Conservation (phyloP, 768 basidiomycete genomes). For the Boletus edulis region DNA sequence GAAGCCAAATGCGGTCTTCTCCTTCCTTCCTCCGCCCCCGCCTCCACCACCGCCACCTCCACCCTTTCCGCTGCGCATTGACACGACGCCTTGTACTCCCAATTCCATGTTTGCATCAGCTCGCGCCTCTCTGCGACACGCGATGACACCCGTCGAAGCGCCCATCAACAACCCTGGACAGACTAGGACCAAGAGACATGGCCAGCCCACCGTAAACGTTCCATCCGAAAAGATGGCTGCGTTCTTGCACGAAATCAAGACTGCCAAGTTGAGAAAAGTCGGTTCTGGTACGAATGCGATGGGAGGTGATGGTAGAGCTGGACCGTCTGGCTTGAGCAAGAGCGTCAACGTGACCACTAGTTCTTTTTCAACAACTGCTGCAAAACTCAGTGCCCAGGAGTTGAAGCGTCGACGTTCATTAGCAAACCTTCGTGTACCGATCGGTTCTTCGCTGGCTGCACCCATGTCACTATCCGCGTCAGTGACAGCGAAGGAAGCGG, state of each 20-base stretch:
- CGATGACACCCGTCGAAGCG: slow-evolving; percentile 53
- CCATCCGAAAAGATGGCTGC: slow-evolving; percentile 81
- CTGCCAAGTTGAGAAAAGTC: slow-evolving; percentile 62
- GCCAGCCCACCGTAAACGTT: slow-evolving; percentile 69
- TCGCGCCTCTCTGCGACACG: slow-evolving; percentile 64
- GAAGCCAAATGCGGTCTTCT: slow-evolving; percentile 27
- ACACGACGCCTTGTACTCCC: slow-evolving; percentile 29
- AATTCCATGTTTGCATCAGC: slow-evolving; percentile 50
- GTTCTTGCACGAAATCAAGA: slow-evolving; percentile 79
- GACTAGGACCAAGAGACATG: slow-evolving; percentile 41
- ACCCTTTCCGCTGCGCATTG: slow-evolving; percentile 31
- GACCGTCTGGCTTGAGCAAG: slow-evolving; percentile 31
- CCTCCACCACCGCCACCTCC: slow-evolving; percentile 38
- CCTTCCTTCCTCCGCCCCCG: slow-evolving; percentile 38
- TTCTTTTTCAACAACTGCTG: background rate
- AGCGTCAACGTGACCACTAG: slow-evolving; percentile 20
- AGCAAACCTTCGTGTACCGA: slow-evolving; percentile 26
- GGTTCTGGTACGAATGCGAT: slow-evolving; percentile 22
- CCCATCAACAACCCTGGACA: slow-evolving; percentile 54
- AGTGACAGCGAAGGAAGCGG: slow-evolving; percentile 6
- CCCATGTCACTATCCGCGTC: slow-evolving; percentile 9
- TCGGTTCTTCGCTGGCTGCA: slow-evolving; percentile 22
- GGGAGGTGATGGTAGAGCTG: slow-evolving; percentile 21
- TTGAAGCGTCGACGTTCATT: slow-evolving; percentile 26
- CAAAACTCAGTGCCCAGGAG: slow-evolving; percentile 18